Conservation (phyloP, 192 early-diverging fungal species). For the Backusella liffmaniae region DNA sequence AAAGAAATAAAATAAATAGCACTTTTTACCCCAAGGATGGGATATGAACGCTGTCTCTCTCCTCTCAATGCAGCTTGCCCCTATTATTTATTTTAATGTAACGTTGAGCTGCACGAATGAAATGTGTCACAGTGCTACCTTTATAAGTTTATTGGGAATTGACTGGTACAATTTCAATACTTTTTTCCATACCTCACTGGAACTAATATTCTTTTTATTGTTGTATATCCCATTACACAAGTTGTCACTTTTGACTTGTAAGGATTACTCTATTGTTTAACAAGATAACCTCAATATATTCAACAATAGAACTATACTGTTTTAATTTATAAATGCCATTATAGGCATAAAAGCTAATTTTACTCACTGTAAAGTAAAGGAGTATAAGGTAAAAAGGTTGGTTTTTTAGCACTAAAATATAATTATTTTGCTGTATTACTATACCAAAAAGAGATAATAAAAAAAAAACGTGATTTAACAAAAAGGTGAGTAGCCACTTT, state of each 20-base stretch:
- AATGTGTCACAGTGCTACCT: slow-evolving; percentile 1
- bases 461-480: slow-evolving; percentile 2
- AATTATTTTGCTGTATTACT: background rate
- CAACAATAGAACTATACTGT: background rate
- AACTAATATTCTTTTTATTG: background rate
- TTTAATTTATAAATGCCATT: background rate
- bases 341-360: background rate
- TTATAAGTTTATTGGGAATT: slow-evolving; percentile 8
- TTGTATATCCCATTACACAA: background rate
- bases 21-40: slow-evolving; percentile 1
- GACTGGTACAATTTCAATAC: slow-evolving; percentile 1
- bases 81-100: slow-evolving; percentile 10
- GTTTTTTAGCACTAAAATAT: background rate
- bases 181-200: background rate
- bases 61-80: slow-evolving; percentile 3
- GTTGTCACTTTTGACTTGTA: background rate
- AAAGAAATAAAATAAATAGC: background rate
- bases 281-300: background rate
- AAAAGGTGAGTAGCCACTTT: background rate
- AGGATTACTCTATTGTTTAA: background rate
- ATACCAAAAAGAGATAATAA: background rate
- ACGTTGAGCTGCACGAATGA: slow-evolving; percentile 10
- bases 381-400: background rate
- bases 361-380: background rate
- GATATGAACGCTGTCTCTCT: slow-evolving; percentile 4